Evolutionary conservation across 164 flowering plant genomes (phyloP), one percentile per base, ranked within the genome.

Genomic region (Vitis rotundifolia): DNA sequence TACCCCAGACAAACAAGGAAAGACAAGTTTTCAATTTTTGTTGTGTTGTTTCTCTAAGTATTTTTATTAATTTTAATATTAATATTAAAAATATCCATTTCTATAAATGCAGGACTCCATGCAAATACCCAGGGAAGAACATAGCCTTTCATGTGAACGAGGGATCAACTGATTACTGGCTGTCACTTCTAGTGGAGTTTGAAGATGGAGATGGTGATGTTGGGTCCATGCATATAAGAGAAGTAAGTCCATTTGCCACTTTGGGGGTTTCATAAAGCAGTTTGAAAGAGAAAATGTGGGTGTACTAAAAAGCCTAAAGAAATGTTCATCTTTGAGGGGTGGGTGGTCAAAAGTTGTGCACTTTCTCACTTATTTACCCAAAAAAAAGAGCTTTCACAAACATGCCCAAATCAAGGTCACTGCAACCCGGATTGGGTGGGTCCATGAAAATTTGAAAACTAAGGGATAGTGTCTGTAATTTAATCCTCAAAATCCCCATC

Each of bases 181-280:
- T 95, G 1, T 91, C 99, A 0, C 82, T 95, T 58, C 72, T 89
- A 11, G 93, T 90, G 7, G 97, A 90, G 68, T 95, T 84, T 71
- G 97, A 93, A 77, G 97, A 87, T 76, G 98, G 93, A 63, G 99
- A 93, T 80, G 99, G 99, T 48, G 98, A 91, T 62, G 70, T 93
- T 57, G 99, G 97, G 12, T 79, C 99, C n/a, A 95, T 95, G 99
- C 98, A 93, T 50, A 88, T 94, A 22, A 86, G 73, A 83, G 80
- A 82, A 75, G 98, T 94, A 85, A 5, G 75, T 63, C 0, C 8
- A 2, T 22, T 26, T 14, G 16, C 6, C 9, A 59, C 31, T 60
- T 31, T 22, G 26, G 26, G 26, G 7, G 7, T 37, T 37, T 37
- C 7, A 37, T 37, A 3, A 37, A 37, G 44, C 7, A 37, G 3